Base-by-base conservation (phyloP, 2,329 filamentous ascomycete species). In the Aspergillus caelatus region DNA sequence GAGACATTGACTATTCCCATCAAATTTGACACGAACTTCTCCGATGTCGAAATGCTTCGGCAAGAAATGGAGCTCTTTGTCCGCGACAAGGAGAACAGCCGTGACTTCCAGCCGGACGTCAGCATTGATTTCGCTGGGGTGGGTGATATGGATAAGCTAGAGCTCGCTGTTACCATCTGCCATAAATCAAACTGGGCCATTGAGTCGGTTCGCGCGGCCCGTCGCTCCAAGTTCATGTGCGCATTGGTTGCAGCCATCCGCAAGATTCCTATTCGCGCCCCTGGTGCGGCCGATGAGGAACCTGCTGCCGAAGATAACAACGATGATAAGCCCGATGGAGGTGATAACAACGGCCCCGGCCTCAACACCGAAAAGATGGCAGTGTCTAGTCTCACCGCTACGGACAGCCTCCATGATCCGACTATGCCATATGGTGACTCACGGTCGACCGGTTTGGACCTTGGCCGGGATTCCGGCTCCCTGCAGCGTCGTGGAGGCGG, bases 221-320 rank as follows among this genome's bases (percentile, higher is more conserved):
- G 94, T 58, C 89, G 94, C 65, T 96, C 91, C 76, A 98, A 97
- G 79, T 98, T 99, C 81, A 96, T 98, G 89, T 97, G 94, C 74
- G 95, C 95, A 0, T 83, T 99, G 63, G 89, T 95, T 5, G 79
- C 93, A 10, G 93, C 94, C 4, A 82, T 97, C 63, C 91, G 93
- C 79, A 93, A 90, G 80, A 85, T 99, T 21, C 94, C 94, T 11
- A 94, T 99, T 73, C 86, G 92, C 70, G 88, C 83, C 23, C 94
- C 94, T 61, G 93, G 90, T 46, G 93, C 91, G 63, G 91, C 62
- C 12, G 72, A 69, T 41, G 70, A 71, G 30, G 65, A 69, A 6
- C 52, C 91, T 60, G 82, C 82, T 1, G 80, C 85, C 1, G 90
- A 91, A 73, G 88, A 92, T 65, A 86, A 83, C 5, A 83, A 81